These are phyloP conservation scores for Pleurotus ostreatus DNA, from an alignment of 768 basidiomycete genomes.

Conservation along the genomic window DNA sequence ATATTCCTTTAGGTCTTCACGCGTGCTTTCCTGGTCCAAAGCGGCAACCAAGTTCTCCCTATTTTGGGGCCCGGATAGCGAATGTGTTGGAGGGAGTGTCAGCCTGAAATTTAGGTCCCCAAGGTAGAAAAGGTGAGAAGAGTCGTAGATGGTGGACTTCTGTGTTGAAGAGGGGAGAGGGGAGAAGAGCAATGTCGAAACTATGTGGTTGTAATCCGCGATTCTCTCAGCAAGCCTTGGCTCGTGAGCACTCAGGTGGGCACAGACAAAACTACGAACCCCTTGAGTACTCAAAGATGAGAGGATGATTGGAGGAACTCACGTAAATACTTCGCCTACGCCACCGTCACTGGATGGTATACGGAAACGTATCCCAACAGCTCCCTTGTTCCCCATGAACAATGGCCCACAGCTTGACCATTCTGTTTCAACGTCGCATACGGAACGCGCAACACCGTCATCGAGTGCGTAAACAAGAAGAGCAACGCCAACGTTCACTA, in stretches of 20 bases:
- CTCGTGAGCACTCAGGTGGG: slow-evolving; percentile 86
- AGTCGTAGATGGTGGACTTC: slow-evolving; percentile 67
- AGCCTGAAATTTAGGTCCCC: slow-evolving; percentile 95
- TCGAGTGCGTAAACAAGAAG: slow-evolving; percentile 85
- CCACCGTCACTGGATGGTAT: slow-evolving; percentile 51
- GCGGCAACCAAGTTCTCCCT: slow-evolving; percentile 33
- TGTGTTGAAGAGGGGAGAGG: slow-evolving; percentile 38
- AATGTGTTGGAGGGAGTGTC: slow-evolving; percentile 52
- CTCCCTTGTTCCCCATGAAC: slow-evolving; percentile 94
- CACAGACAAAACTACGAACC: slow-evolving; percentile 74
- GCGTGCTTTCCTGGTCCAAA: slow-evolving; percentile 43
- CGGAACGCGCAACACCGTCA: slow-evolving; percentile 52
- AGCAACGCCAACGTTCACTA: slow-evolving; percentile 85
- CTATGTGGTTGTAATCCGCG: slow-evolving; percentile 78
- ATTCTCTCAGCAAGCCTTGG: slow-evolving; percentile 61
- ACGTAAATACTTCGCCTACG: slow-evolving; percentile 82
- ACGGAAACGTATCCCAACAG: slow-evolving; percentile 83
- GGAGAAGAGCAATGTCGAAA: slow-evolving; percentile 74
- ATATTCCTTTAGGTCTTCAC: slow-evolving; percentile 62
- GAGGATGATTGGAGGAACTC: slow-evolving; percentile 27
- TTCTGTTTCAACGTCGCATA: slow-evolving; percentile 64
- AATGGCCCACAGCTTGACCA: slow-evolving; percentile 72
- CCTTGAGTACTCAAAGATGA: background rate
- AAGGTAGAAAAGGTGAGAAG: slow-evolving; percentile 88
- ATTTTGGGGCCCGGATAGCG: slow-evolving; percentile 31